phyloP scores from a whole-genome alignment of 192 early-diverging fungal species.

The Dispira parvispora region DNA sequence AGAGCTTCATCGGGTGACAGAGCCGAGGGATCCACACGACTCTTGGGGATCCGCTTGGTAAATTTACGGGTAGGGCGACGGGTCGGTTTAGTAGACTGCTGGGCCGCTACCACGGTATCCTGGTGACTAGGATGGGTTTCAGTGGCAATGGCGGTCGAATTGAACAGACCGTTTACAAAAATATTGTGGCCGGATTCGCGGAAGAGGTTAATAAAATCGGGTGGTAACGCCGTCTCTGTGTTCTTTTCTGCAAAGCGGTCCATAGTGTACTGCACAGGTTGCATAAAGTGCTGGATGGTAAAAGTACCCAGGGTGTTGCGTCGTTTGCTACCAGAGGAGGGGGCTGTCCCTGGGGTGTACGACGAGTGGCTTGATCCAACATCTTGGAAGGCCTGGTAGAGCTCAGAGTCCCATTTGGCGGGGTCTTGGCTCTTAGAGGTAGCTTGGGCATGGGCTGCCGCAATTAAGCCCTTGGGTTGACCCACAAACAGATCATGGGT shows the following conservation, averaged over 20 bases:
- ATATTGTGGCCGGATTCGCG: conserved; percentile 47
- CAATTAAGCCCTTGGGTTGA: conserved; percentile 11
- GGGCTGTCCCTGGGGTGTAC: conserved; percentile 9
- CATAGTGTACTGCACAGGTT: conserved; percentile 59
- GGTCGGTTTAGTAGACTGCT: conserved; percentile 52
- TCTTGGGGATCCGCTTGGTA: conserved; percentile 16
- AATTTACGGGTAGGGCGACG: conserved; percentile 34
- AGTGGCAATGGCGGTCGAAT: conserved; percentile 47
- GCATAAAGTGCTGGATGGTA: conserved; percentile 59
- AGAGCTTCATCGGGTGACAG: conserved; percentile 15
- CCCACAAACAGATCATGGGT: not conserved
- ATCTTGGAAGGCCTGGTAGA: conserved; percentile 11
- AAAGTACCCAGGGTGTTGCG: conserved; percentile 24
- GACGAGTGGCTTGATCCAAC: conserved; percentile 13
- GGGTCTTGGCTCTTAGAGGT: conserved; percentile 15
- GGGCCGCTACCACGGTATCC: conserved; percentile 53
- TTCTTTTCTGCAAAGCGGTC: conserved; percentile 66
- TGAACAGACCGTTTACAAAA: conserved; percentile 62
- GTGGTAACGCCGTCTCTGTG: conserved; percentile 39
- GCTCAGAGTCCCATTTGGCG: conserved; percentile 16
- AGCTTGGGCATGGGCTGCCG: conserved; percentile 17
- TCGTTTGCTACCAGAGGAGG: not conserved
- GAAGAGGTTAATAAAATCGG: conserved; percentile 76
- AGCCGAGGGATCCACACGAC: conserved; percentile 9
- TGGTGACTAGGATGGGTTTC: conserved; percentile 59